A percentile compares a stretch with the other conserved stretches of the same genome.
Conservation (phyloP, 2,329 filamentous ascomycete genomes). For the Sphaerostilbella broomeana region DNA sequence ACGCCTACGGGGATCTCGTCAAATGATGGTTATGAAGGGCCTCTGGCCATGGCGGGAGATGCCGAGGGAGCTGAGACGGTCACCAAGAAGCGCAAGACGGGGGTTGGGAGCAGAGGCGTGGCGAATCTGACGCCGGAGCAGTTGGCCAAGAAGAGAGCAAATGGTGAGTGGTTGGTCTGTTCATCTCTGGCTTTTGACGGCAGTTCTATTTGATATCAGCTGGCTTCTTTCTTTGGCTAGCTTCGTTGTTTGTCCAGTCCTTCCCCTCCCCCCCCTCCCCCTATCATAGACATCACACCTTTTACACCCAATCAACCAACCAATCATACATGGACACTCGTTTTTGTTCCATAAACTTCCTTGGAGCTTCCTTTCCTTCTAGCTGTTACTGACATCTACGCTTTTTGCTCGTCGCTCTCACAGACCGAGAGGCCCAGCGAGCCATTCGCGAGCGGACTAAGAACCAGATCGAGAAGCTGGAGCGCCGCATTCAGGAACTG, state of each 20-base stretch:
- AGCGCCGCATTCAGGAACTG: conserved; percentile 66
- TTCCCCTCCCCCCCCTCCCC: too few relatives aligned
- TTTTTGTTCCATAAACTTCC: too few relatives aligned
- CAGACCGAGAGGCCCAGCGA: conserved; percentile 78
- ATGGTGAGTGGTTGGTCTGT: conserved; percentile 36
- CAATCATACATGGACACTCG: too few relatives aligned
- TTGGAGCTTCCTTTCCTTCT: too few relatives aligned
- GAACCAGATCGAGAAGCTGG: conserved; percentile 68
- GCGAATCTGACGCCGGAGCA: conserved; percentile 67
- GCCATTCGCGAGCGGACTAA: conserved; percentile 79
- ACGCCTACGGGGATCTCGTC: neutral
- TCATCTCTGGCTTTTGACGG: neutral
- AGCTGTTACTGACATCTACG: too few relatives aligned
- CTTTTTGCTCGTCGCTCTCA: conserved; percentile 12
- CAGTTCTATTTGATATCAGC: neutral
- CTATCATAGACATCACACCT: too few relatives aligned
- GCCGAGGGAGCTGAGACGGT: conserved; percentile 4
- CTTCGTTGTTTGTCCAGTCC: neutral
- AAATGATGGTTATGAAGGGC: conserved; percentile 3
- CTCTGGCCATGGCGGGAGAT: conserved; percentile 6
- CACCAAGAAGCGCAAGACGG: conserved; percentile 38
- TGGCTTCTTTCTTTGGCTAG: neutral
- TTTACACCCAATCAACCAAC: too few relatives aligned
- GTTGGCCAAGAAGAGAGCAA: conserved; percentile 59
- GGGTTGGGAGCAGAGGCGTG: conserved; percentile 42